Percentiles rank a stretch among this genome's conserved stretches.
These are phyloP conservation scores for Daldinia bambusicola DNA, from an alignment of 495 filamentous ascomycete genomes.

Conservation along the genomic window DNA sequence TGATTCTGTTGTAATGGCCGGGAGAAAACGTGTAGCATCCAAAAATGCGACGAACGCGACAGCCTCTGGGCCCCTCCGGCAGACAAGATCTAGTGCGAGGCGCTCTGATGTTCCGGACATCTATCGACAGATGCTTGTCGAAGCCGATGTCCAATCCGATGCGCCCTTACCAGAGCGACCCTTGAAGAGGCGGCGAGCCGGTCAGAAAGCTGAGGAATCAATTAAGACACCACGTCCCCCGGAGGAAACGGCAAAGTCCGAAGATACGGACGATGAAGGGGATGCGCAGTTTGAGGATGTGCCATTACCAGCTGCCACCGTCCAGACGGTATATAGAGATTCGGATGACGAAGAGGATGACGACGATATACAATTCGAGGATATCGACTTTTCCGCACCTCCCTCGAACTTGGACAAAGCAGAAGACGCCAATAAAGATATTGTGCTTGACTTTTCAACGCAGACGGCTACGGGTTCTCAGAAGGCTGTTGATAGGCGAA, in stretches of 20 bases:
- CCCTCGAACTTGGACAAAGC: slow-evolving; percentile 30
- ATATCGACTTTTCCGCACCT: slow-evolving; percentile 48
- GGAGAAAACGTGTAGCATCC: slow-evolving; percentile 42
- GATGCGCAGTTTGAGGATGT: slow-evolving; percentile 52
- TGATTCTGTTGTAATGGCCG: slow-evolving; percentile 33
- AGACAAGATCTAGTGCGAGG: slow-evolving; percentile 34
- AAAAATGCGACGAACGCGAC: slow-evolving; percentile 32
- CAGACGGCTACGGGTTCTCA: slow-evolving; percentile 50
- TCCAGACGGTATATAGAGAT: slow-evolving; percentile 42
- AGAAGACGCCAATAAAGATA: slow-evolving; percentile 61
- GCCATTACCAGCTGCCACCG: slow-evolving; percentile 34
- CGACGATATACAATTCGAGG: slow-evolving; percentile 47
- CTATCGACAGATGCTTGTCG: slow-evolving; percentile 74
- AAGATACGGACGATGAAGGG: slow-evolving; percentile 51
- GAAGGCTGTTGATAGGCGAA: slow-evolving; percentile 59
- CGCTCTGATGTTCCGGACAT: slow-evolving; percentile 60
- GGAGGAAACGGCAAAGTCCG: slow-evolving; percentile 24
- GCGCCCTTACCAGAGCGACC: slow-evolving; percentile 46
- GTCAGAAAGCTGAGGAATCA: slow-evolving; percentile 48
- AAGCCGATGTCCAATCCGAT: slow-evolving; percentile 62
- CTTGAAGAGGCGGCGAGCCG: slow-evolving; percentile 54
- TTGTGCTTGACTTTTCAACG: slow-evolving; percentile 66
- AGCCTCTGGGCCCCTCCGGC: slow-evolving; percentile 35
- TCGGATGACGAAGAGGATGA: slow-evolving; percentile 50
- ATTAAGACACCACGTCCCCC: slow-evolving; percentile 14